Evolutionary conservation across 805 yeast genomes (phyloP), one percentile per base, ranked within the genome.

Genomic region (Hanseniaspora meyeri): DNA sequence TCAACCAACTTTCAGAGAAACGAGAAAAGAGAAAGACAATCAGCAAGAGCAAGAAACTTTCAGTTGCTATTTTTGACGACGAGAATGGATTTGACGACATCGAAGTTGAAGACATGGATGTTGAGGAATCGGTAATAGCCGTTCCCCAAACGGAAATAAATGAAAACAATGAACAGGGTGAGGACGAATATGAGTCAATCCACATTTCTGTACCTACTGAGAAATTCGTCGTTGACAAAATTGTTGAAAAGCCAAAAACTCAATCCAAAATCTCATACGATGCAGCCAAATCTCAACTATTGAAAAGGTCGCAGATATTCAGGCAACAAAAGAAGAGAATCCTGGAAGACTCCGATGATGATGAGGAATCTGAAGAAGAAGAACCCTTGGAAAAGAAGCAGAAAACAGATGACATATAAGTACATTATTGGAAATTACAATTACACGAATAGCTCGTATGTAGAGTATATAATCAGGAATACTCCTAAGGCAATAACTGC

Each of bases 391-490:
- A 39, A 27, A 42, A 42, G 16, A 42, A 42, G 14, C 20, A 31
- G 7, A 32, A 32, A 31, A 45, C 27, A 19, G 38, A 45, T 16
- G 10, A 37, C n/a, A 17, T 39, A 11, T 43, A 27, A 42, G n/a
- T n/a, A 19, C 31, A 3, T 14, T 14, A 9, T 40, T 24, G 3
- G 14, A 36, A 36, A 14, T 14, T 36, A 36, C 11, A 9, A 49
- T 95, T 86, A 73, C 85, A 43, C 40, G 27, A 43, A 43, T 36
- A 51, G 38, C 24, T 46, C 90, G 19, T 77, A 69, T 0, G 95
- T 82, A n/a, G 95, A 85, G 14, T 88, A 72, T 34, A 87, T 60
- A 93, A 91, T 85, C 16, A 91, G 85, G 1, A 77, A 60, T 39
- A 82, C 68, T 0, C 97, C 97, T 68, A 91, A 88, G 0, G 68